A percentile compares a stretch with the other conserved stretches of the same genome.
Evolutionary conservation across 1,284 basidiomycete genomes (phyloP).

Genomic region (Moesziomyces parantarcticus): DNA sequence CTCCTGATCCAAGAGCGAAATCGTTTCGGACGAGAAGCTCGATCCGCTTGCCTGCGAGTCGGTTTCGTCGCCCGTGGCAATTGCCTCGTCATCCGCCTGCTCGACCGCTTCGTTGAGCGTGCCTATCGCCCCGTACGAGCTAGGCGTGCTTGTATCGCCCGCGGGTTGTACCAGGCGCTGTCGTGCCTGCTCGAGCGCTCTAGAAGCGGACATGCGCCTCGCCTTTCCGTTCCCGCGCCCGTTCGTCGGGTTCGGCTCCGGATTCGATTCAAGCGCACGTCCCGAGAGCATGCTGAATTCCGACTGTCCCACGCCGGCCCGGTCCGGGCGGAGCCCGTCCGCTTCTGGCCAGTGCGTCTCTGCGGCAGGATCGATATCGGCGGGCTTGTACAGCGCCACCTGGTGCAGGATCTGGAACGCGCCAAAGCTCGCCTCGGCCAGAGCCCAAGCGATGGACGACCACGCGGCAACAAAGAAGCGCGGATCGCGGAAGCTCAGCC

Average conservation of each 20-base stretch:
- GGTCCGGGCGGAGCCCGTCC: background rate
- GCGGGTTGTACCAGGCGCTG: constrained; percentile 35
- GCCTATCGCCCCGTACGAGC: constrained; percentile 25
- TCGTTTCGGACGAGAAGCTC: constrained; percentile 21
- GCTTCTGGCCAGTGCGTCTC: background rate
- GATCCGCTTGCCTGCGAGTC: constrained; percentile 13
- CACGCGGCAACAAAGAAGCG: constrained; percentile 47
- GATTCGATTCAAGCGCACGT: constrained; percentile 2
- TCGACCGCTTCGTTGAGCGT: constrained; percentile 19
- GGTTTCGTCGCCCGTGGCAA: constrained; percentile 2
- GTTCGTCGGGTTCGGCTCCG: constrained; percentile 13
- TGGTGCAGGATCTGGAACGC: constrained; percentile 47
- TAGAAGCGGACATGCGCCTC: constrained; percentile 34
- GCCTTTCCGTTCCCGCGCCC: constrained; percentile 31
- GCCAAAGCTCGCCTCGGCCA: constrained; percentile 38
- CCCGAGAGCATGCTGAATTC: constrained; percentile 37
- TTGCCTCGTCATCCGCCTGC: constrained; percentile 6
- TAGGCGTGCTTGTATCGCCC: background rate
- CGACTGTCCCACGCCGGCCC: constrained; percentile 20
- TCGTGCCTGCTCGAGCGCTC: constrained; percentile 38
- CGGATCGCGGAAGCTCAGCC: constrained; percentile 37
- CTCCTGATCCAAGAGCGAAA: constrained; percentile 41
- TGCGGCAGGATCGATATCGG: constrained; percentile 4
- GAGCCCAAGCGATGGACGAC: constrained; percentile 43
- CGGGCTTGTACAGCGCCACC: constrained; percentile 41